Evolutionary conservation across 495 filamentous ascomycete species (phyloP).

Genomic region (Glutinoglossum americanum): DNA sequence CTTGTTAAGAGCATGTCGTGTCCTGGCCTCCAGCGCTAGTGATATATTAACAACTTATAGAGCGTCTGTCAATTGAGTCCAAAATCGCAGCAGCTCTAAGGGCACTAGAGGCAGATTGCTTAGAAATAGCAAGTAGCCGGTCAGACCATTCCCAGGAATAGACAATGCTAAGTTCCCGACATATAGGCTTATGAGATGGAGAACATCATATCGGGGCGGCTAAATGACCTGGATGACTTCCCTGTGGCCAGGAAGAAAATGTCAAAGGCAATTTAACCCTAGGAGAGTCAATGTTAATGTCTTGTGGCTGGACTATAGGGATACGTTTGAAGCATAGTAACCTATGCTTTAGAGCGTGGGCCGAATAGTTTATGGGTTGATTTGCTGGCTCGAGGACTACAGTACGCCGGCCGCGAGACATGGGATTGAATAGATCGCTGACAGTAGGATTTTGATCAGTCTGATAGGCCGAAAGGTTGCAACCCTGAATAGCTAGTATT

Average conservation of each 20-base stretch:
- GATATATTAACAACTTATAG: not conserved
- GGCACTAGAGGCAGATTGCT: not conserved
- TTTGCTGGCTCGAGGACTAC: not conserved
- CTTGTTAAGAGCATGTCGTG: conserved; percentile 1
- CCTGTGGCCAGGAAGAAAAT: not conserved
- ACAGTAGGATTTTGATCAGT: not conserved
- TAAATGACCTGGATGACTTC: not conserved
- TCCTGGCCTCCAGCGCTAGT: not conserved
- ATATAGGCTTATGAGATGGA: not conserved
- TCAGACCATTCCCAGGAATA: not conserved
- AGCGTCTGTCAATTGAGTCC: not conserved
- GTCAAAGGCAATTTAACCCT: not conserved
- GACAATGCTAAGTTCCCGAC: not conserved
- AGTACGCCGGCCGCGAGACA: not conserved
- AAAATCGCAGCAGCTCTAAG: not conserved
- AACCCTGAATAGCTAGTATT: not conserved
- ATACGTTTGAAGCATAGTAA: not conserved
- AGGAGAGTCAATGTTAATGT: not conserved
- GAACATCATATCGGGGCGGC: not conserved
- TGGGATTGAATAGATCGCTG: not conserved
- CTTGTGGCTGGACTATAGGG: not conserved
- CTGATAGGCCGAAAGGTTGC: too few relatives aligned
- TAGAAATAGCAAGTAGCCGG: not conserved
- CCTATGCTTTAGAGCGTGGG: too few relatives aligned
- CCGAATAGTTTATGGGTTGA: not conserved